A percentile compares a stretch with the other conserved stretches of the same genome.
These are phyloP conservation scores for Suillus subaureus DNA, from an alignment of 768 basidiomycete genomes.

Conservation along the genomic window DNA sequence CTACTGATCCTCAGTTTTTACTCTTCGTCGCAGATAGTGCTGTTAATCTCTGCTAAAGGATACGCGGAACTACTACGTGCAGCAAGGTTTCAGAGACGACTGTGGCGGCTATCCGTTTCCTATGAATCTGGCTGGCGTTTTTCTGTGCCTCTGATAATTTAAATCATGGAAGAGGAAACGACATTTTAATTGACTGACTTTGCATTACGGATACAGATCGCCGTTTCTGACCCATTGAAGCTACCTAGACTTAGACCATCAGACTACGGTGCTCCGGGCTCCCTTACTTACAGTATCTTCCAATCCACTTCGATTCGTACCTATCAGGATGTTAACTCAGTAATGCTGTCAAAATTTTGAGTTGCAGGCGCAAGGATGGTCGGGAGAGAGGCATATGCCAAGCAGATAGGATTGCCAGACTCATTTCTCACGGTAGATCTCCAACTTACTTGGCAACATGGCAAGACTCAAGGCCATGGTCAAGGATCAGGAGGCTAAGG, in stretches of 20 bases:
- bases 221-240: not conserved
- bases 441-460: too few species aligned
- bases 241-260: slow-evolving; percentile 8
- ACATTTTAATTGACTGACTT: not conserved
- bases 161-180: not conserved
- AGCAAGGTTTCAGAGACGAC: not conserved
- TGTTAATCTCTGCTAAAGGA: not conserved
- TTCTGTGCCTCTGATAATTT: not conserved
- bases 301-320: slow-evolving; percentile 85
- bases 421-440: too few species aligned
- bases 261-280: slow-evolving; percentile 35
- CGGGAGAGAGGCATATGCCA: slow-evolving; percentile 93
- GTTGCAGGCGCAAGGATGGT: slow-evolving; percentile 96
- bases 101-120: not conserved
- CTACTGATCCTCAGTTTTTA: not conserved
- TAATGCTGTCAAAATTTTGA: slow-evolving; percentile 79
- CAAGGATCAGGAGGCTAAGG: too few species aligned
- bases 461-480: too few species aligned
- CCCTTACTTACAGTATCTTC: slow-evolving; percentile 79
- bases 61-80: not conserved
- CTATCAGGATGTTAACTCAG: slow-evolving; percentile 74
- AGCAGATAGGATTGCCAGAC: slow-evolving; percentile 43
- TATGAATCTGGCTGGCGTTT: not conserved
- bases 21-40: not conserved
- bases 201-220: not conserved